Evolutionary conservation across 768 basidiomycete genomes (phyloP).

Genomic region (Collybia nuda): DNA sequence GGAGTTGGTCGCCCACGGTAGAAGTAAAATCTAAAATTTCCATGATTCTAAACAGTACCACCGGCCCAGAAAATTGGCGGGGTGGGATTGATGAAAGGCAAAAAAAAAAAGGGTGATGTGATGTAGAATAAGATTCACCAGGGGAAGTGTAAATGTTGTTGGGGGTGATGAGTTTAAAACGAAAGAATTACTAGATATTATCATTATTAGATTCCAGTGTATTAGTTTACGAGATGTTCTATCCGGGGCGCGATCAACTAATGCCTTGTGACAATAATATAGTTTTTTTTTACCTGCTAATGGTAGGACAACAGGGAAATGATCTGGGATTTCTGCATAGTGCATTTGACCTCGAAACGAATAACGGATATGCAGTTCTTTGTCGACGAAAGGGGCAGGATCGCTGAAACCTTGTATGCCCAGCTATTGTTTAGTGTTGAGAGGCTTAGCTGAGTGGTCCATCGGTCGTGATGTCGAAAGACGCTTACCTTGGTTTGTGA

Average conservation of each 20-base stretch:
- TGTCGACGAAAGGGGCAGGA: conserved; percentile 71
- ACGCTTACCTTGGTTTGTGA: conserved; percentile 68
- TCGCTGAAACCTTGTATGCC: conserved; percentile 88
- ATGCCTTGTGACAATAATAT: conserved; percentile 3
- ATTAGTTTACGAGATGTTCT: conserved; percentile 22
- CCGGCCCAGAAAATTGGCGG: too few relatives aligned
- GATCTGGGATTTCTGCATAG: conserved; percentile 75
- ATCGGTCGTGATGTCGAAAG: not conserved
- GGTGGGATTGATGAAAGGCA: too few relatives aligned
- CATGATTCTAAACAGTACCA: too few relatives aligned
- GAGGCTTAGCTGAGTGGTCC: too few relatives aligned
- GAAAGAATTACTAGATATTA: not conserved
- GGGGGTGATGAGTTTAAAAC: not conserved
- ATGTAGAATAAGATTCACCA: too few relatives aligned
- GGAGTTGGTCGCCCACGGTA: too few relatives aligned
- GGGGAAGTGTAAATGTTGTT: too few relatives aligned
- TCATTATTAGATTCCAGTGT: not conserved
- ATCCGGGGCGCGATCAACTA: not conserved
- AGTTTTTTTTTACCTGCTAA: conserved; percentile 62
- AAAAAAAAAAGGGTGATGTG: too few relatives aligned
- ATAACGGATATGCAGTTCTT: conserved; percentile 73
- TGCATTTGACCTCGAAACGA: conserved; percentile 72
- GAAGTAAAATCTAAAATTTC: too few relatives aligned
- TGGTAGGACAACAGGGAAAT: conserved; percentile 69
- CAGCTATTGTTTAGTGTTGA: conserved; percentile 36